Conservation (phyloP, 345 rosid genomes). For the Draba incana region DNA sequence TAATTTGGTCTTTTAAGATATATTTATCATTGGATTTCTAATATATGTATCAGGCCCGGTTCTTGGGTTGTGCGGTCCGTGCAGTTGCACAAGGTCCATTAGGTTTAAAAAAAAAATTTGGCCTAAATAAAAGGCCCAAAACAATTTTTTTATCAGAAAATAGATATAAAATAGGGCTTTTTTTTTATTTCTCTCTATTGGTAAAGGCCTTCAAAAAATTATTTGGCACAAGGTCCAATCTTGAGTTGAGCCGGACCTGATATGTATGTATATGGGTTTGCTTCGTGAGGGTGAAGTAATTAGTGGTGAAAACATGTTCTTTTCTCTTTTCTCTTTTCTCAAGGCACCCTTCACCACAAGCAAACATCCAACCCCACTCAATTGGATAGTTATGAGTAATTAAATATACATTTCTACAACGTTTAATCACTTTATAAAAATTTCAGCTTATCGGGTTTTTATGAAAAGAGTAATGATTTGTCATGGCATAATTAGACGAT, state of each 20-base stretch:
- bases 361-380: constrained; percentile 37
- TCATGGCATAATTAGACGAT: not conserved
- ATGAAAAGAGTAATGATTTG: constrained; percentile 21
- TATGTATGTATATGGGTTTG: constrained; percentile 5
- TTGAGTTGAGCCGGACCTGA: no score
- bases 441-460: constrained; percentile 9
- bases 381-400: not conserved
- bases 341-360: constrained; percentile 42
- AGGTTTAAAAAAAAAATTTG: no score
- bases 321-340: constrained; percentile 41
- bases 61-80: no score
- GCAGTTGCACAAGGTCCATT: no score
- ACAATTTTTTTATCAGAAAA: no score
- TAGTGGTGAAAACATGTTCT: constrained; percentile 42
- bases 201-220: no score
- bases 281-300: constrained; percentile 34
- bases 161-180: no score
- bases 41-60: no score
- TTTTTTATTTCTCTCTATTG: no score
- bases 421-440: not conserved
- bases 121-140: no score
- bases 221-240: no score
- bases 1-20: not conserved
- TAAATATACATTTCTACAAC: constrained; percentile 2
- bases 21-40: not conserved